Base-by-base conservation (phyloP, 2,329 filamentous ascomycete species). In the Fusarium kyushuense region DNA sequence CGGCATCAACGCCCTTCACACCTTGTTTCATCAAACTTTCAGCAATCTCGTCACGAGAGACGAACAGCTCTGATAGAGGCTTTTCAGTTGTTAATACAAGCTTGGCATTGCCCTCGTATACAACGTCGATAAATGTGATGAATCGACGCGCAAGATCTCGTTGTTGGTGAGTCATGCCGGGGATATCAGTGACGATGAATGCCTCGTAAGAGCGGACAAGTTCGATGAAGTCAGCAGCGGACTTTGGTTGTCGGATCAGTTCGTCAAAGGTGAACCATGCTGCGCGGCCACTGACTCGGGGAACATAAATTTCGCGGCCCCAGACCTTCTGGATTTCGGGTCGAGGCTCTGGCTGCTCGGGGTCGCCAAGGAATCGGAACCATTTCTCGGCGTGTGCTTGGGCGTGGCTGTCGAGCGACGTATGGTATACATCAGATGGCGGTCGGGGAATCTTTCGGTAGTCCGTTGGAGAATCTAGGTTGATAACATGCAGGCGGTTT, bases 381-480 rank as follows among this genome's bases (percentile, higher is more conserved):
- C 96, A 99, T 78, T 95, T 95, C 71, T 97, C 89, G 17, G 94
- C 93, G 76, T 99, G 96, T 1, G 88, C 88, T 13, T 86, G 79
- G 5, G 96, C 94, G 52, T 91, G 89, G 11, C 84, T 84, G 77
- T 95, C 94, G 3, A 98, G 88, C 1, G 93, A 92, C 60, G 93
- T 90, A 82, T 98, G 93, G 79, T 98, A 99, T 19, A 99, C 96
- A 36, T 93, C 95, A 1, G 93, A 96, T 1, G 94, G 91, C 4
- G 96, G 96, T 1, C 96, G 89, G 2, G 95, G 93, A 58, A 99
- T 96, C 80, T 97, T 98, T 75, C 96, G 93, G 82, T 99, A 99
- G 80, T 99, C 96, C 36, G 94, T 99, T 6, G 91, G 90, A 3
- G 94, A 97, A 82, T 99, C 92, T 61, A 99, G 89, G 79, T 97